phyloP scores from a whole-genome alignment of 2,329 filamentous ascomycete species.

The Acrodontium crateriforme region DNA sequence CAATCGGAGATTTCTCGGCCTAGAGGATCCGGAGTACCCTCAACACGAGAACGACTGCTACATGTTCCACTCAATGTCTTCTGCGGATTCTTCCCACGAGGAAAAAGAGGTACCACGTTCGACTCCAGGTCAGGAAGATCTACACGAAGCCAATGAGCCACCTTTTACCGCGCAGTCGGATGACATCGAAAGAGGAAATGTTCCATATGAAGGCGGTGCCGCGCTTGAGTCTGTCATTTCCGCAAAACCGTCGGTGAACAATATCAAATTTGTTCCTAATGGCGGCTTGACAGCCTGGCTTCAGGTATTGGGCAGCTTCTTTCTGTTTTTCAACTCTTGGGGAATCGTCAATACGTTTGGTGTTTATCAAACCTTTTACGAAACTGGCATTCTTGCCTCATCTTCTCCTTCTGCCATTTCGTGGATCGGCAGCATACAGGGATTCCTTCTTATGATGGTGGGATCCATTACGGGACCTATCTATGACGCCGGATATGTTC shows the following conservation, averaged over 20 bases:
- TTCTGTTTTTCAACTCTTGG: constrained; percentile 36
- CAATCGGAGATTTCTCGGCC: too few species aligned
- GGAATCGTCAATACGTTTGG: constrained; percentile 35
- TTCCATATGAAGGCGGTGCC: too few species aligned
- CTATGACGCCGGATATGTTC: constrained; percentile 37
- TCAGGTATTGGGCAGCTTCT: constrained; percentile 34
- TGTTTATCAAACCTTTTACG: constrained; percentile 36
- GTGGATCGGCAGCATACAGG: constrained; percentile 37
- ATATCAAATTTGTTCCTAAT: constrained; percentile 31
- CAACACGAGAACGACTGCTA: too few species aligned
- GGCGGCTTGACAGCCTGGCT: constrained; percentile 35
- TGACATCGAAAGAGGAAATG: constrained; percentile 1
- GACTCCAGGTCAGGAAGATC: constrained; percentile 7
- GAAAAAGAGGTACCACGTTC: too few species aligned
- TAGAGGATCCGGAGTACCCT: too few species aligned
- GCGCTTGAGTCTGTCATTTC: constrained; percentile 13
- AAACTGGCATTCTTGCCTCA: constrained; percentile 26
- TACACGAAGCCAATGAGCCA: constrained; percentile 7
- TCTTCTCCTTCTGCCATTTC: constrained; percentile 29
- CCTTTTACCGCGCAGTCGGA: constrained; percentile 6
- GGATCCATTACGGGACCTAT: constrained; percentile 34
- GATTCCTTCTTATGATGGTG: constrained; percentile 33
- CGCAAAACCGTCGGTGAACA: constrained; percentile 25
- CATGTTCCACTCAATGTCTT: too few species aligned
- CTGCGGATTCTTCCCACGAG: too few species aligned